A percentile compares a stretch with the other conserved stretches of the same genome.
Evolutionary conservation across 148 eudicot genomes (phyloP).

Genomic region (Cornus controversa): DNA sequence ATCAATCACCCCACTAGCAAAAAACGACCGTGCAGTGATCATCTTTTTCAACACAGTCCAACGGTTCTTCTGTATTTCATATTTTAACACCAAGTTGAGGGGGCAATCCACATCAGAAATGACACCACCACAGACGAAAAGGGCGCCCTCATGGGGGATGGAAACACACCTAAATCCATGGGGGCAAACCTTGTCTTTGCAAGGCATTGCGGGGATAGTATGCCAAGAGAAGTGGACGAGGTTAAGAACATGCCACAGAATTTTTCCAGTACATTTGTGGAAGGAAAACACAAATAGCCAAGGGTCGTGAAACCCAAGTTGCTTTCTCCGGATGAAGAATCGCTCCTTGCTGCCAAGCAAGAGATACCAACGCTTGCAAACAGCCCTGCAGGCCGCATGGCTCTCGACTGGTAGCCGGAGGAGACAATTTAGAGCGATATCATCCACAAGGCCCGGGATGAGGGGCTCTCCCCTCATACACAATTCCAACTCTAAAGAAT

Average conservation of each 20-base stretch:
- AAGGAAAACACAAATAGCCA: slow-evolving; percentile 78
- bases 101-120: slow-evolving; percentile 80
- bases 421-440: slow-evolving; percentile 80
- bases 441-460: slow-evolving; percentile 87
- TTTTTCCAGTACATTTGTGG: slow-evolving; percentile 72
- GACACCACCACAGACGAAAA: slow-evolving; percentile 84
- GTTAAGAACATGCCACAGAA: slow-evolving; percentile 78
- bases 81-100: slow-evolving; percentile 74
- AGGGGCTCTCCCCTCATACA: slow-evolving; percentile 60
- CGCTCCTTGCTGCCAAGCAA: slow-evolving; percentile 60
- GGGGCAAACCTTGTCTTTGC: slow-evolving; percentile 71
- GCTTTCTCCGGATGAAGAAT: slow-evolving; percentile 70
- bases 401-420: slow-evolving; percentile 66
- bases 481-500: slow-evolving; percentile 53
- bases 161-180: slow-evolving; percentile 78
- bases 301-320: slow-evolving; percentile 68
- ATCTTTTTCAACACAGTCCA: slow-evolving; percentile 91
- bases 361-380: slow-evolving; percentile 74
- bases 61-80: slow-evolving; percentile 63
- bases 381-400: slow-evolving; percentile 54
- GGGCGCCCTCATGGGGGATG: slow-evolving; percentile 56
- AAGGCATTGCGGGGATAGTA: slow-evolving; percentile 82
- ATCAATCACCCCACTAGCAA: slow-evolving; percentile 78
- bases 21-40: slow-evolving; percentile 78
- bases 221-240: slow-evolving; percentile 73